phyloP scores from a whole-genome alignment of 805 yeast species.

The Candida pseudofarinosa region DNA sequence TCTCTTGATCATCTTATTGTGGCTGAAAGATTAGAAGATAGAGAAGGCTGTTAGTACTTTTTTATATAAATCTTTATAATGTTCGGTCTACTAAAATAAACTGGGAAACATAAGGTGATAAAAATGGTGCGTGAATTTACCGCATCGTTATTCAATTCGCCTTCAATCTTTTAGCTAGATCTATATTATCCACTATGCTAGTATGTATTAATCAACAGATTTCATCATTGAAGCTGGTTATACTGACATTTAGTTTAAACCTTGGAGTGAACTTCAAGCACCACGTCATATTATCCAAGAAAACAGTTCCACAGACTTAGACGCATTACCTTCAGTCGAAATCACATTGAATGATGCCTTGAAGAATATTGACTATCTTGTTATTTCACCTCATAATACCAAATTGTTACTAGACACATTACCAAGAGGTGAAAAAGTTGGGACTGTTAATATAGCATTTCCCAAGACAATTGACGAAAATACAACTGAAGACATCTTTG shows the following conservation, averaged over 20 bases:
- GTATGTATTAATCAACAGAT: constrained; percentile 13
- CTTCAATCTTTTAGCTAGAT: no score
- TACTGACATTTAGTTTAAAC: constrained; percentile 38
- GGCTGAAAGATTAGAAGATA: no score
- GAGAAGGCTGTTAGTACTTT: no score
- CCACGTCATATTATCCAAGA: constrained; percentile 52
- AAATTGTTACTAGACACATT: constrained; percentile 16
- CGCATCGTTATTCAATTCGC: neutral
- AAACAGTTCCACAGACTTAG: constrained; percentile 21
- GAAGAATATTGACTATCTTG: constrained; percentile 14
- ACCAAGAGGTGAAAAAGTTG: constrained; percentile 5
- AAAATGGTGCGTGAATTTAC: neutral
- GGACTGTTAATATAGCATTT: constrained; percentile 9
- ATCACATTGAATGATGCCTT: constrained; percentile 13
- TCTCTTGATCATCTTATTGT: neutral
- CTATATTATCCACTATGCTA: constrained; percentile 10
- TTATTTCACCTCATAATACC: constrained; percentile 28
- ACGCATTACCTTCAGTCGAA: constrained; percentile 24
- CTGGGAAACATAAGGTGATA: neutral
- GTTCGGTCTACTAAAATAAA: no score
- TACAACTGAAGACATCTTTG: constrained; percentile 33
- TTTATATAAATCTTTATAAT: no score
- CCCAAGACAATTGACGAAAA: constrained; percentile 8
- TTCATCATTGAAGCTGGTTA: neutral
- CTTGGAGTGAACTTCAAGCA: constrained; percentile 45